These are phyloP conservation scores for Flaveria bidentis DNA, from an alignment of 129 eudicot genomes.

Conservation along the genomic window DNA sequence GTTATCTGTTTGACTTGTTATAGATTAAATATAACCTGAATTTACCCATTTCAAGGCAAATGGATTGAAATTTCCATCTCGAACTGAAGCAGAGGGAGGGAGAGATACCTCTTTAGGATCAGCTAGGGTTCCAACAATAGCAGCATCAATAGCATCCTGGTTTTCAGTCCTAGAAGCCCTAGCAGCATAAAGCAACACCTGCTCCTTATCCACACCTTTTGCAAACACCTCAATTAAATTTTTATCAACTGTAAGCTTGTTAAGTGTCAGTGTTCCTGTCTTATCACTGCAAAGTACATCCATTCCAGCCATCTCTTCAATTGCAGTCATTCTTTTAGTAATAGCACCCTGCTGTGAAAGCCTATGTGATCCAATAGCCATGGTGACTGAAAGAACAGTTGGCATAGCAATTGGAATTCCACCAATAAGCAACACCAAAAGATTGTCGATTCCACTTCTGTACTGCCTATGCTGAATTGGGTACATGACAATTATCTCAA, in stretches of 20 bases:
- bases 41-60: neutral
- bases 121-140: conserved; percentile 84
- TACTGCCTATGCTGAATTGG: conserved; percentile 78
- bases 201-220: conserved; percentile 76
- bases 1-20: neutral
- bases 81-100: neutral
- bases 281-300: conserved; percentile 86
- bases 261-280: conserved; percentile 83
- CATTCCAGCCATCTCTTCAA: conserved; percentile 93
- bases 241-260: conserved; percentile 70
- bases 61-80: neutral
- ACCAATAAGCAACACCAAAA: conserved; percentile 75
- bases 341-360: conserved; percentile 89
- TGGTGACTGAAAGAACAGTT: conserved; percentile 76
- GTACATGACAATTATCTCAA: conserved; percentile 81
- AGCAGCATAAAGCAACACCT: conserved; percentile 75
- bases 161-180: conserved; percentile 83
- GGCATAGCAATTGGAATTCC: conserved; percentile 97
- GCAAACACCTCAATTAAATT: conserved; percentile 74
- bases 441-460: conserved; percentile 78
- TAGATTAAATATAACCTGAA: neutral
- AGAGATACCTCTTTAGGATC: conserved; percentile 74
- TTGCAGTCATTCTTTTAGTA: conserved; percentile 92
- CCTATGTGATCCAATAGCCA: conserved; percentile 97
- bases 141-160: conserved; percentile 93